Evolutionary conservation across 225 moss, liverwort and hornwort genomes (phyloP).

Genomic region (Climacium dendroides): DNA sequence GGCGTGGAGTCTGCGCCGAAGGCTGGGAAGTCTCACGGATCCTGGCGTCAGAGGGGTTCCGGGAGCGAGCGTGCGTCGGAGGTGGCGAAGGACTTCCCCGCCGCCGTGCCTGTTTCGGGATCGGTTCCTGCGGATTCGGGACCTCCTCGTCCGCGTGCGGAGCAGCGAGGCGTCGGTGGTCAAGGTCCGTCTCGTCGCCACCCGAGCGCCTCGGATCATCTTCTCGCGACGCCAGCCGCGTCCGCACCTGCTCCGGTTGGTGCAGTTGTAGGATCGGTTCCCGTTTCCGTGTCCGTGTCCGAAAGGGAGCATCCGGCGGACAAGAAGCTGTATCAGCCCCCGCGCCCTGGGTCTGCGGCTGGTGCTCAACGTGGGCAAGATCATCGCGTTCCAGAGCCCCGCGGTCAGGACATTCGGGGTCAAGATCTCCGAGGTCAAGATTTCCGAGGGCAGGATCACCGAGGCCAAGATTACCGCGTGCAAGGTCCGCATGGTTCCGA

Average conservation of each 20-base stretch:
- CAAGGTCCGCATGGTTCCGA: constrained; percentile 10
- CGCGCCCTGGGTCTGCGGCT: constrained; percentile 21
- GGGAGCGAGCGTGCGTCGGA: constrained; percentile 41
- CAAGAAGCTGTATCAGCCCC: constrained; percentile 44
- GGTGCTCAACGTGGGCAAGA: constrained; percentile 26
- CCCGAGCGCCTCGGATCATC: constrained; percentile 19
- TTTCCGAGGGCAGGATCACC: constrained; percentile 18
- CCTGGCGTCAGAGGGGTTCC: constrained; percentile 77
- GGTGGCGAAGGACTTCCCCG: constrained; percentile 20
- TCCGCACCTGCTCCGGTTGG: not conserved
- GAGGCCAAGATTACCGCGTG: constrained; percentile 12
- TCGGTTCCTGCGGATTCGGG: constrained; percentile 8
- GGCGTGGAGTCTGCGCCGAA: constrained; percentile 30
- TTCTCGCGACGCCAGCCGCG: not conserved
- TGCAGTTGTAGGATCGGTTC: not conserved
- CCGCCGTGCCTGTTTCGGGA: not conserved
- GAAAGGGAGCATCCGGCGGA: constrained; percentile 34
- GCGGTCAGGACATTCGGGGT: constrained; percentile 14
- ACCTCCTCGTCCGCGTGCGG: constrained; percentile 18
- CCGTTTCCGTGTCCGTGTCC: not conserved
- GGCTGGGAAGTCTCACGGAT: constrained; percentile 46
- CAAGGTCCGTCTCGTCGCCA: constrained; percentile 33
- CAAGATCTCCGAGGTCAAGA: constrained; percentile 21
- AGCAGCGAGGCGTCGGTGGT: constrained; percentile 42
- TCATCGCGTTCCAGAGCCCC: constrained; percentile 13